Evolutionary conservation across 2,329 filamentous ascomycete genomes (phyloP), one percentile per base, ranked within the genome.

Genomic region (Fusarium camptoceras): DNA sequence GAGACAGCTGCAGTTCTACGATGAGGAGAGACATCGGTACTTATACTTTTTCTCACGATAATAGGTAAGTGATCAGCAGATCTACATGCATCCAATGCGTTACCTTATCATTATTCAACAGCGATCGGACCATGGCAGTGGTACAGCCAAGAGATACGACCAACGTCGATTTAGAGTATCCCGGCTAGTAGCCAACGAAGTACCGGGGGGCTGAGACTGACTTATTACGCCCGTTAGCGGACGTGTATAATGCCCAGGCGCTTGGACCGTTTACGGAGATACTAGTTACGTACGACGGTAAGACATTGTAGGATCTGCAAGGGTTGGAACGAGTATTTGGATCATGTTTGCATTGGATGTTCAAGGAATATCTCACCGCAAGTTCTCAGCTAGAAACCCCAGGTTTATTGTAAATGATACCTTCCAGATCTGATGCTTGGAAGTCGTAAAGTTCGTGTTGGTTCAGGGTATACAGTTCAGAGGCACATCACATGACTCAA

Each of bases 81-180:
- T 34, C 24, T 20, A 34, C 44, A 66, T 27, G 47, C 50, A 34
- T 60, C 28, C 15, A 68, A 55, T 27, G 7, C 41, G 50, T 70
- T 71, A 64, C 49, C 55, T 54, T 67, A 68, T 70, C 51, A 64
- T 68, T 68, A 71, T 59, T 53, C 34, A 70, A 63, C 24, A 47
- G 24, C 41, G 44, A 27, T 50, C 28, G 20, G 27, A 20, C 25
- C 61, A 42, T 56, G 48, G 48, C 53, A 51, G 44, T 37, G 30
- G 46, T 39, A 39, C 31, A 61, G 49, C 55, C 61, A 55, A 60
- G 41, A 46, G 16, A 20, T 25, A 5, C 14, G 20, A 27, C 41
- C 28, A 51, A 31, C 30, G 49, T 62, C 24, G n/a, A 25, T 44
- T 27, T 51, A 30, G 62, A 56, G 51, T 54, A 47, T 37, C 34